Base-by-base conservation (phyloP, 306 rosid genomes). In the Albizia julibrissin region DNA sequence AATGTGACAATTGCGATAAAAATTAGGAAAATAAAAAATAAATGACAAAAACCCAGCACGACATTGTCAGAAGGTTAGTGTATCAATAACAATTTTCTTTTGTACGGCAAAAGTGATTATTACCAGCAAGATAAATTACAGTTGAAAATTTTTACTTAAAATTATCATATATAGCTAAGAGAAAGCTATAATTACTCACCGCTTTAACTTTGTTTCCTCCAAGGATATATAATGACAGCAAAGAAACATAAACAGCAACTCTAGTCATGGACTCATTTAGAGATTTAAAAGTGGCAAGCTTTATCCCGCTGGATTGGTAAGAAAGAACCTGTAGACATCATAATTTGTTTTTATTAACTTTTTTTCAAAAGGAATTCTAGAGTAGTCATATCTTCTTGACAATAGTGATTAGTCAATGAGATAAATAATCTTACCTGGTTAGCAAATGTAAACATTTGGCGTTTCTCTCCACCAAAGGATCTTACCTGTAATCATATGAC, bases 161-260 rank as follows among this genome's bases (percentile, higher is more conserved):
- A 77, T 34, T 19, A 39, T 67, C 65, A 66, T 42, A 67, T 64
- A 76, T 4, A 75, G 56, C 56, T 19, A 71, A 22, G 73, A 76
- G 42, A 81, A 70, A 26, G 74, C 84, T 44, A 83, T 70, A 87
- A 76, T 72, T 69, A 62, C 92, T 88, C 86, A 93, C 98, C 86
- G 99, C 98, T 88, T 91, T 95, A 82, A 95, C 99, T 89, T 93
- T 95, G 94, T 90, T 93, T 86, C 99, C 99, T 75, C 99, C 99
- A 72, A 95, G 97, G 84, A 89, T 85, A 83, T 95, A 93, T 39
- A 95, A 85, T 65, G 94, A 89, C 64, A 88, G 66, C 29, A 93
- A 84, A 66, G 99, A 95, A 84, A 95, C 72, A 84, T 91, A 95
- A 78, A 95, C 94, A 79, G 97, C 99, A 77, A 86, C 91, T 84